phyloP scores from a whole-genome alignment of 129 eudicot genomes.

The Ambrosia trifida region DNA sequence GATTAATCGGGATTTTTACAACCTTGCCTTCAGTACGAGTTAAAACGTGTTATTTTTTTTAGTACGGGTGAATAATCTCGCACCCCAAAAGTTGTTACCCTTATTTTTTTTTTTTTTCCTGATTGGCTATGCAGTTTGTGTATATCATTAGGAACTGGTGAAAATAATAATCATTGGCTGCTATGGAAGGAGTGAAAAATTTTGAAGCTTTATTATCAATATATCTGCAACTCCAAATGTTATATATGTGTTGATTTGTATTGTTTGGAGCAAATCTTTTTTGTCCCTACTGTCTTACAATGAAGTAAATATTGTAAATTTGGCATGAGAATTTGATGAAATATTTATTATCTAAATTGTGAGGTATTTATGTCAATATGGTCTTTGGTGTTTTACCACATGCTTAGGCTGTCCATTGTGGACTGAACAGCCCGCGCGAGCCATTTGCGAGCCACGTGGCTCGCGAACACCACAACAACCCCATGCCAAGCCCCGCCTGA shows the following conservation, averaged over 20 bases:
- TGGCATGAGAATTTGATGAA: constrained; percentile 14
- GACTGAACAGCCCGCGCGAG: no score
- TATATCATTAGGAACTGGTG: constrained; percentile 14
- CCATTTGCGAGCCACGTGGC: no score
- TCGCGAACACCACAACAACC: no score
- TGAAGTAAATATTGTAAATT: constrained; percentile 32
- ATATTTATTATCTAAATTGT: not conserved
- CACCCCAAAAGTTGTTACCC: not conserved
- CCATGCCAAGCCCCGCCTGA: no score
- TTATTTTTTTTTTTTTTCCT: not conserved
- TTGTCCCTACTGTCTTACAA: constrained; percentile 11
- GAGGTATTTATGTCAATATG: not conserved
- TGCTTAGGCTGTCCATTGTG: not conserved
- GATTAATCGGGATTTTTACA: no score
- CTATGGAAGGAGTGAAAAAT: constrained; percentile 26
- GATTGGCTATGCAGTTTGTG: constrained; percentile 30
- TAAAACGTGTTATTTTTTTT: no score
- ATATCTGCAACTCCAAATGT: constrained; percentile 16
- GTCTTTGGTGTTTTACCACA: not conserved
- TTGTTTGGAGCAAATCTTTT: constrained; percentile 10
- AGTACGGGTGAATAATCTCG: no score
- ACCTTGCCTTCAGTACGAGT: not conserved
- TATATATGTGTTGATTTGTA: not conserved
- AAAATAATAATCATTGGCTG: constrained; percentile 33
- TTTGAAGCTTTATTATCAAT: constrained; percentile 25